Evolutionary conservation across 495 filamentous ascomycete species (phyloP).

Genomic region (Pseudoneurospora amorphoporcata): DNA sequence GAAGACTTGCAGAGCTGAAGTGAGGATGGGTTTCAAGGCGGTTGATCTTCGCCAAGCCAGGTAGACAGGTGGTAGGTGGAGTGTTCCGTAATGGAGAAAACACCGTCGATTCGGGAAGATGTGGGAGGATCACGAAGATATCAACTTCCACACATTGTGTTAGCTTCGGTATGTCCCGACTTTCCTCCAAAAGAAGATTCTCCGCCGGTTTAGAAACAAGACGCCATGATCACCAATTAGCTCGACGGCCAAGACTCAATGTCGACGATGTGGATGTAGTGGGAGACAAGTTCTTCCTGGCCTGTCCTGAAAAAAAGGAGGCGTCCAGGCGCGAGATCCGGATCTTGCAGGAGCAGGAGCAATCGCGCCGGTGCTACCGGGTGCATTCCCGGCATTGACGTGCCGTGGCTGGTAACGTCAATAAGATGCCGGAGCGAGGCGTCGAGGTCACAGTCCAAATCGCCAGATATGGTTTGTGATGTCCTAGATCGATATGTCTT

Average conservation of each 20-base stretch:
- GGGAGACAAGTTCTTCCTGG: not conserved
- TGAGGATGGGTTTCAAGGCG: not conserved
- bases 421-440: not conserved
- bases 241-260: not conserved
- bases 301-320: not conserved
- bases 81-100: not conserved
- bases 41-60: not conserved
- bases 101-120: not conserved
- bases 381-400: not conserved
- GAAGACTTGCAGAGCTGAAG: not conserved
- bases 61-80: not conserved
- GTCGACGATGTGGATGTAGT: not conserved
- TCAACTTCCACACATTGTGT: not conserved
- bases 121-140: not conserved
- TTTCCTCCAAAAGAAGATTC: not conserved
- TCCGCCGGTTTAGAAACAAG: not conserved
- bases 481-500: not conserved
- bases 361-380: not conserved
- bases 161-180: not conserved
- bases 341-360: not conserved
- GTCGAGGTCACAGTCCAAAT: not conserved
- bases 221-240: not conserved
- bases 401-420: not conserved
- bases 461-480: not conserved
- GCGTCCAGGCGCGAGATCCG: not conserved